A percentile compares a stretch with the other conserved stretches of the same genome.
Evolutionary conservation across 495 filamentous ascomycete species (phyloP).

Genomic region (Hyaloscypha hepaticicola): DNA sequence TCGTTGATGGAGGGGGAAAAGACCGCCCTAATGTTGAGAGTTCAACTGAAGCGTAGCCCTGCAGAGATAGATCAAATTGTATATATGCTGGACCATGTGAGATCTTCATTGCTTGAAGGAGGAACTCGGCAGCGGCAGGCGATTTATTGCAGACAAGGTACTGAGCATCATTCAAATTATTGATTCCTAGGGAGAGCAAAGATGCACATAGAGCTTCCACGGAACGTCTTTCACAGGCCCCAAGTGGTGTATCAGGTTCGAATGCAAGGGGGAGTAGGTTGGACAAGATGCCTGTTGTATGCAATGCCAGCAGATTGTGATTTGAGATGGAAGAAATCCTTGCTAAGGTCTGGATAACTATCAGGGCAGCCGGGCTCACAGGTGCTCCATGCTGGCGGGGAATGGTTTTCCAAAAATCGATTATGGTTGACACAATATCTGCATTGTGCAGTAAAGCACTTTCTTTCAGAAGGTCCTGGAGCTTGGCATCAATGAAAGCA

Average conservation of each 20-base stretch:
- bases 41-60: constrained; percentile 88
- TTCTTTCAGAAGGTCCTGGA: constrained; percentile 50
- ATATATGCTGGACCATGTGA: constrained; percentile 79
- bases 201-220: constrained; percentile 58
- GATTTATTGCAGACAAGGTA: constrained; percentile 67
- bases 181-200: constrained; percentile 69
- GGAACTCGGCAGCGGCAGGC: constrained; percentile 64
- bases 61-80: constrained; percentile 87
- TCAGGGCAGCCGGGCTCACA: constrained; percentile 53
- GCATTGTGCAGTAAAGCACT: constrained; percentile 59
- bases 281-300: constrained; percentile 73
- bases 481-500: constrained; percentile 36
- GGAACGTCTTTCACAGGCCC: constrained; percentile 51
- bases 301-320: constrained; percentile 73
- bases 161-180: constrained; percentile 73
- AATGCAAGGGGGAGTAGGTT: constrained; percentile 70
- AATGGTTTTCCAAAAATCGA: constrained; percentile 65
- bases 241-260: constrained; percentile 42
- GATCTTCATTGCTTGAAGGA: constrained; percentile 66
- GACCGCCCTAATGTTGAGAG: constrained; percentile 74
- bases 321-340: constrained; percentile 59
- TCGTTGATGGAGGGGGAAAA: constrained; percentile 74
- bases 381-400: constrained; percentile 42
- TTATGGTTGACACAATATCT: constrained; percentile 61
- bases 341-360: constrained; percentile 55